phyloP scores from a whole-genome alignment of 331 rosid genomes.

The Malus hybrid region DNA sequence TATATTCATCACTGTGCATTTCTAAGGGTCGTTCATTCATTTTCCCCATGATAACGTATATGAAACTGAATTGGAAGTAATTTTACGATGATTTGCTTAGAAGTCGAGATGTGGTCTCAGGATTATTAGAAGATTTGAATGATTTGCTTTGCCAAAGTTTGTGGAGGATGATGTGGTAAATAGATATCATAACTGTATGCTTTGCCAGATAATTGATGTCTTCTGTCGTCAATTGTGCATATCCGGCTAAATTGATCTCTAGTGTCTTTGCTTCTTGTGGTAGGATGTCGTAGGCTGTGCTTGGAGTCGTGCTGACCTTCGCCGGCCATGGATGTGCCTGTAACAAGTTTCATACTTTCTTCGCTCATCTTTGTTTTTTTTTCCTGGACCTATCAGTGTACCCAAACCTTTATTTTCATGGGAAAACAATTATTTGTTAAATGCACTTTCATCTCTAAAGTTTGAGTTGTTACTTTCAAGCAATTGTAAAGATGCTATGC shows the following conservation, averaged over 20 bases:
- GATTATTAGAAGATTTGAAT: background rate
- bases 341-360: background rate
- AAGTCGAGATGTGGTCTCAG: background rate
- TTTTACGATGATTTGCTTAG: background rate
- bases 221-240: background rate
- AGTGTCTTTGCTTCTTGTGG: background rate
- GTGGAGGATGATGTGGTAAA: background rate
- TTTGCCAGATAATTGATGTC: background rate
- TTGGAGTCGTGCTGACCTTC: background rate
- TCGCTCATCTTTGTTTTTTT: background rate
- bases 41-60: background rate
- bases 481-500: background rate
- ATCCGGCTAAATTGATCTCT: background rate
- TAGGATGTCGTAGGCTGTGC: slow-evolving; percentile 2
- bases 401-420: background rate
- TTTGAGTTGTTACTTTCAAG: background rate
- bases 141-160: background rate
- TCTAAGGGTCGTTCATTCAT: background rate
- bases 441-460: slow-evolving; percentile 5
- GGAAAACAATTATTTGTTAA: background rate
- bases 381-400: background rate
- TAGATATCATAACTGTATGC: background rate
- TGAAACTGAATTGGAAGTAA: background rate
- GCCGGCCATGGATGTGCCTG: background rate
- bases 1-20: background rate